Evolutionary conservation across 805 yeast species (phyloP), one percentile per base, ranked within the genome.

Genomic region (Saccharomyces cerevisiae): DNA sequence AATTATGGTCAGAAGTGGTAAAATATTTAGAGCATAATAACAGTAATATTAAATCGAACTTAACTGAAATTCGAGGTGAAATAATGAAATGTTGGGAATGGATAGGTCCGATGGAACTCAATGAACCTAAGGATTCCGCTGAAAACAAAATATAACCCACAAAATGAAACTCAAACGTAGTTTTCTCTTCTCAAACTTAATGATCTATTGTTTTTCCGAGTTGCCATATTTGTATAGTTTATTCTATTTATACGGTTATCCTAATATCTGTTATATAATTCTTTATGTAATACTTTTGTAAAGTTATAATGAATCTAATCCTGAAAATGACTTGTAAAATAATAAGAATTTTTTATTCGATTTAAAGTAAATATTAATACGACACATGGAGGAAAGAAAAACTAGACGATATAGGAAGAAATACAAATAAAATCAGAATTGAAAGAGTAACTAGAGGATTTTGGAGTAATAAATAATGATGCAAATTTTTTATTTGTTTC

Each of bases 81-180:
- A 87, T 90, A 56, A 81, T 87, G 78, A 82, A 83, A 64, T 88
- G 88, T 36, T 87, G 96, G 89, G 89, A 89, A 65, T 90, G 96
- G 96, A 77, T 83, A 41, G 81, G 83, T 9, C 69, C 70, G 2
- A 13, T 60, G 10, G 57, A 58, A 10, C 43, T 6, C 11, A 36
- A 36, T 36, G 24, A 8, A 8, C 24, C 43, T 6, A 9, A 36
- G 8, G 43, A 36, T 36, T 10, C 43, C 8, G 24, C 17, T 9
- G 24, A n/a, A 36, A 17, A 36, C 24, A 36, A 36, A 36, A 9
- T 3, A 32, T n/a, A 5, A 5, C 9, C 41, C 41, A 32, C n/a
- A 32, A n/a, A n/a, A 32, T 6, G 24, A 36, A 36, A 36, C 43
- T 4, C 8, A 36, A 17, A 17, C 13, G 2, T 36, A 17, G 4